These are phyloP conservation scores for Aspergillus intermedius DNA, from an alignment of 2,329 filamentous ascomycete species.

Conservation along the genomic window DNA sequence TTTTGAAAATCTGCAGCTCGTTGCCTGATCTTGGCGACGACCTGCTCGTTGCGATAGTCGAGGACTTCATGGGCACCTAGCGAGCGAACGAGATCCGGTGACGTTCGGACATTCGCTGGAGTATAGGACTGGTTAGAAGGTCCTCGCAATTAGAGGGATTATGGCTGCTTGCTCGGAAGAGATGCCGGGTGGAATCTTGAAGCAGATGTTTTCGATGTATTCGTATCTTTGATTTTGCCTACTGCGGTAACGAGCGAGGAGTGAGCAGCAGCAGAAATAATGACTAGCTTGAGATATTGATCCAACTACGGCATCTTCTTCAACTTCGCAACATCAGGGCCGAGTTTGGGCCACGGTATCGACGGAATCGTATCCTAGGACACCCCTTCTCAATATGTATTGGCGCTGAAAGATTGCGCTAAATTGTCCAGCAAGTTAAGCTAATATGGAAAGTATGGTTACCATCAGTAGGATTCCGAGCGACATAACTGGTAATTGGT, in stretches of 20 bases:
- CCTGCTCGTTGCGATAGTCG: constrained; percentile 32
- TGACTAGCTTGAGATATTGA: neutral
- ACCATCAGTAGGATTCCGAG: neutral
- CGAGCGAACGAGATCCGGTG: constrained; percentile 24
- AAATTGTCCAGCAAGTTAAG: neutral
- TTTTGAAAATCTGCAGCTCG: constrained; percentile 23
- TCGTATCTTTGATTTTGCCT: constrained; percentile 20
- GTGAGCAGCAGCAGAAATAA: neutral
- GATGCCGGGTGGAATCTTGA: constrained; percentile 30
- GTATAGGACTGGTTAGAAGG: constrained; percentile 36
- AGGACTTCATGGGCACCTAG: constrained; percentile 32
- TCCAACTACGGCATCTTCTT: neutral
- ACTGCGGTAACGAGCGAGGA: neutral
- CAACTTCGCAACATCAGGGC: neutral
- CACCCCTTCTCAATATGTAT: neutral
- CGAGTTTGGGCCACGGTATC: neutral
- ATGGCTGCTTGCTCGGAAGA: constrained; percentile 30
- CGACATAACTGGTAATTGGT: neutral
- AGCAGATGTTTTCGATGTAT: constrained; percentile 36
- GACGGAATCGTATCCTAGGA: neutral
- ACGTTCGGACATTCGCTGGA: constrained; percentile 34
- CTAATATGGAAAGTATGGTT: neutral
- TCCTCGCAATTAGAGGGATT: constrained; percentile 35
- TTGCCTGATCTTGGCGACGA: constrained; percentile 30
- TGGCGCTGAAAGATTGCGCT: neutral